Percentiles rank a stretch among this genome's conserved stretches.
These are phyloP conservation scores for Termitomyces sp. DNA, from an alignment of 768 basidiomycete species.

Conservation along the genomic window DNA sequence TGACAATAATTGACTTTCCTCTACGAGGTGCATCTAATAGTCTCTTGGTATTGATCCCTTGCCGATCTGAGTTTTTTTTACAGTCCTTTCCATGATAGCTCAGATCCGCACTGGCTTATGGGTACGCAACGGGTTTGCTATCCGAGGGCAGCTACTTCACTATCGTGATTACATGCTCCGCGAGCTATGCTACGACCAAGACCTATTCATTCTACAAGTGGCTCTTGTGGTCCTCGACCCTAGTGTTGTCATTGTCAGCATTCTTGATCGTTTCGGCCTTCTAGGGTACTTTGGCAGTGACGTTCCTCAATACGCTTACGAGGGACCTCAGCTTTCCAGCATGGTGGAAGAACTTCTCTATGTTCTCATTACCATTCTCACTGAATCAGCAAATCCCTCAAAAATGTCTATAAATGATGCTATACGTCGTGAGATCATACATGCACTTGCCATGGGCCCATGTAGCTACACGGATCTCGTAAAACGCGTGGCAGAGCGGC, in stretches of 20 bases:
- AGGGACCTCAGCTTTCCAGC: slow-evolving; percentile 62
- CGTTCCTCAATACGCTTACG: slow-evolving; percentile 56
- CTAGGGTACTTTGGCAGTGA: slow-evolving; percentile 72
- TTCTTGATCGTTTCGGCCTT: slow-evolving; percentile 88
- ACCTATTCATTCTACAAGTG: slow-evolving; percentile 75
- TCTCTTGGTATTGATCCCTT: background rate
- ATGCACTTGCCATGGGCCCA: slow-evolving; percentile 83
- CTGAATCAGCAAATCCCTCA: slow-evolving; percentile 72
- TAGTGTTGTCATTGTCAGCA: slow-evolving; percentile 71
- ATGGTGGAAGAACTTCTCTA: slow-evolving; percentile 94
- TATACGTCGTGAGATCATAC: slow-evolving; percentile 82
- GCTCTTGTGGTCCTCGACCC: slow-evolving; percentile 78
- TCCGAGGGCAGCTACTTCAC: slow-evolving; percentile 90
- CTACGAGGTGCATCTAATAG: slow-evolving; percentile 50
- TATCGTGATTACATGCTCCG: slow-evolving; percentile 96
- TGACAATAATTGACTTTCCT: slow-evolving; percentile 84
- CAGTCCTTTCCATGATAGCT: slow-evolving; percentile 86
- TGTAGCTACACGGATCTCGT: slow-evolving; percentile 88
- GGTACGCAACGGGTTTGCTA: slow-evolving; percentile 96
- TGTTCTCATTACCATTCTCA: slow-evolving; percentile 80
- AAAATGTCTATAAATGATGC: slow-evolving; percentile 58
- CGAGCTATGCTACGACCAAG: slow-evolving; percentile 96
- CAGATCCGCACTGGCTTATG: slow-evolving; percentile 94
- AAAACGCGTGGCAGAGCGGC: slow-evolving; percentile 86
- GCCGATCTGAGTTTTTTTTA: background rate